Percentiles rank a stretch among this genome's conserved stretches.
phyloP scores from a whole-genome alignment of 805 yeast species.

The Debaryomyces hansenii region DNA sequence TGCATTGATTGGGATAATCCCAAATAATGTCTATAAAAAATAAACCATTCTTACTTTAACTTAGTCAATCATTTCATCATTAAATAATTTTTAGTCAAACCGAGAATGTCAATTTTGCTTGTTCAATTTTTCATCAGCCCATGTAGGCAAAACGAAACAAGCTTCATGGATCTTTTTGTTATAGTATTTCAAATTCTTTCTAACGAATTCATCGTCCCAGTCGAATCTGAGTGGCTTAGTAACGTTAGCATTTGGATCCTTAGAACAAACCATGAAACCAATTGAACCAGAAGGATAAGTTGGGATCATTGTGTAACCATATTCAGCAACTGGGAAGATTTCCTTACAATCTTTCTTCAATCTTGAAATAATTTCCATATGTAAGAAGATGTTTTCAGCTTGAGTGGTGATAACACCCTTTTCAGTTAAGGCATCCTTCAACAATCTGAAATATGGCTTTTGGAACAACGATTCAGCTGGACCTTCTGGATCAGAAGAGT shows the following conservation, averaged over 20 bases:
- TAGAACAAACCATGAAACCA: constrained; percentile 96
- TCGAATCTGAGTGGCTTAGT: constrained; percentile 64
- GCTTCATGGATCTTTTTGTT: constrained; percentile 82
- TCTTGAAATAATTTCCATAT: constrained; percentile 77
- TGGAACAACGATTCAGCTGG: constrained; percentile 95
- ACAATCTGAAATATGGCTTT: constrained; percentile 83
- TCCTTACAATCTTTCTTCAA: constrained; percentile 78
- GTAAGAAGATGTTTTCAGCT: constrained; percentile 94
- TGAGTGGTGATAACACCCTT: constrained; percentile 92
- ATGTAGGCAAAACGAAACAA: constrained; percentile 87
- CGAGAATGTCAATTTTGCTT: constrained; percentile 4
- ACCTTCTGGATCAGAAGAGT: constrained; percentile 97
- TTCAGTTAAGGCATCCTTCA: constrained; percentile 84
- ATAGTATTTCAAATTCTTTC: constrained; percentile 73
- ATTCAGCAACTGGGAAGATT: constrained; percentile 89
- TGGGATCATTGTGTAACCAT: constrained; percentile 90
- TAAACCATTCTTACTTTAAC: neutral
- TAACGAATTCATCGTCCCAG: constrained; percentile 61
- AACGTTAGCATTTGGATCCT: constrained; percentile 65
- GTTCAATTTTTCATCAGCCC: constrained; percentile 62
- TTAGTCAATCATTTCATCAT: neutral
- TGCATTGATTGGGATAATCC: no score
- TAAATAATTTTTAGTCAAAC: neutral
- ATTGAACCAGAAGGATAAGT: constrained; percentile 97
- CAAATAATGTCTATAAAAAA: no score